phyloP scores from a whole-genome alignment of 139 green algal genomes.

The Chlamydomonas sp. region DNA sequence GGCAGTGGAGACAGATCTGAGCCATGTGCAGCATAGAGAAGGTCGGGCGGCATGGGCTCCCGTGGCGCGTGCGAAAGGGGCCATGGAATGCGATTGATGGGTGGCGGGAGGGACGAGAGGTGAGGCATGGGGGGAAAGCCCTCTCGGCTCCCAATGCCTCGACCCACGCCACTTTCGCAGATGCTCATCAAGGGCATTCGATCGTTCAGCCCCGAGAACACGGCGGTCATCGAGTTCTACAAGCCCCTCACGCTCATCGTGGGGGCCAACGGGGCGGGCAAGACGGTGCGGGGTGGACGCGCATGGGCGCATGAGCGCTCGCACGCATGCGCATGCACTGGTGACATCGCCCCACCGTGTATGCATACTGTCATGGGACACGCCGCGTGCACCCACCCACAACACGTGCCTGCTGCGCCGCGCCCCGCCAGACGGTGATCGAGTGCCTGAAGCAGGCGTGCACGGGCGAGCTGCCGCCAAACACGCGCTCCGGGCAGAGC shows the following conservation, averaged over 20 bases:
- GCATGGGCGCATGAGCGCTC: too few relatives aligned
- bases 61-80: too few relatives aligned
- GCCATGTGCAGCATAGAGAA: too few relatives aligned
- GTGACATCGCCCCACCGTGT: background rate
- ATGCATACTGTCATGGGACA: background rate
- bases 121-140: too few relatives aligned
- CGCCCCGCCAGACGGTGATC: slow-evolving; percentile 89
- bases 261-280: slow-evolving; percentile 91
- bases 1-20: too few relatives aligned
- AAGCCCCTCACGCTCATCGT: slow-evolving; percentile 96
- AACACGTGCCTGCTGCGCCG: too few relatives aligned
- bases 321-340: too few relatives aligned
- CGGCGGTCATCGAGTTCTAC: slow-evolving; percentile 84
- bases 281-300: slow-evolving; percentile 84
- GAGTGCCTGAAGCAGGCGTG: slow-evolving; percentile 92
- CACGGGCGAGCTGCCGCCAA: slow-evolving; percentile 92
- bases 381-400: too few relatives aligned
- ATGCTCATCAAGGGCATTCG: slow-evolving; percentile 95
- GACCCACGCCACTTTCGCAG: slow-evolving; percentile 26
- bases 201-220: slow-evolving; percentile 86
- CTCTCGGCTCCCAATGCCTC: too few relatives aligned
- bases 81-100: too few relatives aligned
- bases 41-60: too few relatives aligned
- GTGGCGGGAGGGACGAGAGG: too few relatives aligned
- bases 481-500: slow-evolving; percentile 71